Evolutionary conservation across 75 land plant genomes (phyloP), one percentile per base, ranked within the genome.

Genomic region (Cupressus sempervirens): DNA sequence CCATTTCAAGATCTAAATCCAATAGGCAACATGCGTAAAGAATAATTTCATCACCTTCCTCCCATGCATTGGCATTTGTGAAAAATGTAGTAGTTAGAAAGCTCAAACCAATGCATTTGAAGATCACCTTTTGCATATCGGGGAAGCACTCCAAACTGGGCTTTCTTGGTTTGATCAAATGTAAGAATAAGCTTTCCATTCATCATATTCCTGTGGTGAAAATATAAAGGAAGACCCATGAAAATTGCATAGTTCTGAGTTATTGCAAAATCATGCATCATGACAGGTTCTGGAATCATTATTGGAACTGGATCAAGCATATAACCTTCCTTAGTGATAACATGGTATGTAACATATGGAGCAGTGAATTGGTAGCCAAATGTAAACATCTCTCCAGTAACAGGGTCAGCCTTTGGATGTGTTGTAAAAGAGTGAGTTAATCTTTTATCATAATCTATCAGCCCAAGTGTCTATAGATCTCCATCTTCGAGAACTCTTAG

Each of bases 11-110:
- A 85, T 97, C 95, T 8, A 92, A 87, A 72, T 94, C 88, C 8
- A 91, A 86, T 76, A 95, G 76, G 45, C 99, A 93, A 83, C 98
- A 97, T n/a, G 96, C 87, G 68, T 90, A 88, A 67, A 97, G 82
- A 84, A 97, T 91, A 73, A 97, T 89, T 86, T 97, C 98, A 84
- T 97, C 96, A 12, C 91, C 96, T 38, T 96, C 96, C 86, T 97
- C 99, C 99, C 99, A 97, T 38, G 99, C 99, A 93, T 97, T 97
- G 20, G 95, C 99, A 88, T n/a, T 93, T 96, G 72, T 97, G 98
- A 84, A 96, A 97, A 58, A 96, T 96, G 76, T 90, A 96, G 73
- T 96, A 94, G 82, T 94, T 90, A 38, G 99, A 95, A 80, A 96
- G 92, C 82, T 93, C 93, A 86, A 97, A 97, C 99, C 99, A 97